Percentiles rank a stretch among this genome's conserved stretches.
Evolutionary conservation across 257 asterid genomes (phyloP).

Genomic region (Pogostemon cablin): DNA sequence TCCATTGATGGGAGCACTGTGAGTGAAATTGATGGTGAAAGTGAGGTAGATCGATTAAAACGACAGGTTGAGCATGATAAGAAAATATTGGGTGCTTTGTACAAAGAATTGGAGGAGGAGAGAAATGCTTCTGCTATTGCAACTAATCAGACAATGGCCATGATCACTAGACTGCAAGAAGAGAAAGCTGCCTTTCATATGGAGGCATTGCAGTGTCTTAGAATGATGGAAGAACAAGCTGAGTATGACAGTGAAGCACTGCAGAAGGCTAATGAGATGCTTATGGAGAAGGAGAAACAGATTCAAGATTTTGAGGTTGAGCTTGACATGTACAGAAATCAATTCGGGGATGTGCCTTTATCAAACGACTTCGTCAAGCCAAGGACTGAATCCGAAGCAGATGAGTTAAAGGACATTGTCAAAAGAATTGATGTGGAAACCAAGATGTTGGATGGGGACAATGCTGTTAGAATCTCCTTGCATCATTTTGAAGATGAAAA

Average conservation of each 20-base stretch:
- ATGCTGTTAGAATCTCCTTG: slow-evolving; percentile 24
- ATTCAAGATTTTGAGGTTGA: slow-evolving; percentile 51
- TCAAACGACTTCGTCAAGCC: slow-evolving; percentile 20
- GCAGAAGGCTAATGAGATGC: slow-evolving; percentile 58
- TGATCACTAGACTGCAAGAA: slow-evolving; percentile 88
- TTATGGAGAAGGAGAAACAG: slow-evolving; percentile 62
- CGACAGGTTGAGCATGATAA: slow-evolving; percentile 84
- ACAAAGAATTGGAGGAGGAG: slow-evolving; percentile 87
- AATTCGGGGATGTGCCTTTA: slow-evolving; percentile 37
- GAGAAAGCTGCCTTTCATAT: slow-evolving; percentile 81
- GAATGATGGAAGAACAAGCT: slow-evolving; percentile 92
- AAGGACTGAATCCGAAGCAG: slow-evolving; percentile 31
- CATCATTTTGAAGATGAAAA: slow-evolving; percentile 49
- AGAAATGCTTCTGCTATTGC: slow-evolving; percentile 86
- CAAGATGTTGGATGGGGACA: slow-evolving; percentile 25
- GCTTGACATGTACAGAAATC: slow-evolving; percentile 54
- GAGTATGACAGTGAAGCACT: slow-evolving; percentile 79
- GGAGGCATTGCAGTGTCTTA: slow-evolving; percentile 81
- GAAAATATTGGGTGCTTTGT: slow-evolving; percentile 57
- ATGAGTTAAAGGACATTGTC: slow-evolving; percentile 21
- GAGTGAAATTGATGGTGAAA: slow-evolving; percentile 89
- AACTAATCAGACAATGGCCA: slow-evolving; percentile 92
- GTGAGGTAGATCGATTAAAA: slow-evolving; percentile 58
- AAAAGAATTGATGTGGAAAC: slow-evolving; percentile 30
- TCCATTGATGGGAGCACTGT: slow-evolving; percentile 72